Conservation (phyloP, 129 eudicot genomes). For the Centaurea solstitialis region DNA sequence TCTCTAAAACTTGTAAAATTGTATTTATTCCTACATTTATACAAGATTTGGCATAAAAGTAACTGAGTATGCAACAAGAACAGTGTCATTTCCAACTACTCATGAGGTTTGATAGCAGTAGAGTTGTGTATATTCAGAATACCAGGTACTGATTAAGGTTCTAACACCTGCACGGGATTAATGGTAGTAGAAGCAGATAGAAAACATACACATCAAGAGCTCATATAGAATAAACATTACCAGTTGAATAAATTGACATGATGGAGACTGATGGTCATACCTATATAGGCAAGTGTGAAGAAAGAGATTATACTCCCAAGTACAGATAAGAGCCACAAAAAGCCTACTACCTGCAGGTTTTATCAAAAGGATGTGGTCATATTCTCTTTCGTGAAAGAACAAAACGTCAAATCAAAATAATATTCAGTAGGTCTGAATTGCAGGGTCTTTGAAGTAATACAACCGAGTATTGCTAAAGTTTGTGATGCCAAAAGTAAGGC, state of each 20-base stretch:
- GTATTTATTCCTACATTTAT: background rate
- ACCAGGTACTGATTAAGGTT: slow-evolving; percentile 7
- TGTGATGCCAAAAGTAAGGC: background rate
- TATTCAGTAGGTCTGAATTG: background rate
- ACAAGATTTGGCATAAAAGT: background rate
- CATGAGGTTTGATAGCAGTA: background rate
- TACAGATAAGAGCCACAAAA: slow-evolving; percentile 90
- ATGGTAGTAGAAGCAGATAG: slow-evolving; percentile 8
- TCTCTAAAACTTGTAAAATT: background rate
- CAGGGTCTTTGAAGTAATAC: slow-evolving; percentile 12
- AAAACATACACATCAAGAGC: slow-evolving; percentile 2
- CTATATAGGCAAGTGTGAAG: slow-evolving; percentile 86
- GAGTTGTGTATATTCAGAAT: background rate
- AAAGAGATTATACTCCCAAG: slow-evolving; percentile 81
- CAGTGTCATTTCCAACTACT: slow-evolving; percentile 9
- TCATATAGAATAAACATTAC: background rate
- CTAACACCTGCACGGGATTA: background rate
- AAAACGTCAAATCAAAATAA: background rate
- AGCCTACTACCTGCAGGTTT: slow-evolving; percentile 75
- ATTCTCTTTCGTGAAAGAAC: slow-evolving; percentile 1
- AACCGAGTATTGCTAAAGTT: background rate
- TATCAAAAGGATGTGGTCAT: slow-evolving; percentile 8
- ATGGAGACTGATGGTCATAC: slow-evolving; percentile 44
- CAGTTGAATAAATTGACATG: background rate
- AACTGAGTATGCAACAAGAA: background rate